Conservation (phyloP, 2,329 filamentous ascomycete genomes). For the Aotearoamyces nothofagi region DNA sequence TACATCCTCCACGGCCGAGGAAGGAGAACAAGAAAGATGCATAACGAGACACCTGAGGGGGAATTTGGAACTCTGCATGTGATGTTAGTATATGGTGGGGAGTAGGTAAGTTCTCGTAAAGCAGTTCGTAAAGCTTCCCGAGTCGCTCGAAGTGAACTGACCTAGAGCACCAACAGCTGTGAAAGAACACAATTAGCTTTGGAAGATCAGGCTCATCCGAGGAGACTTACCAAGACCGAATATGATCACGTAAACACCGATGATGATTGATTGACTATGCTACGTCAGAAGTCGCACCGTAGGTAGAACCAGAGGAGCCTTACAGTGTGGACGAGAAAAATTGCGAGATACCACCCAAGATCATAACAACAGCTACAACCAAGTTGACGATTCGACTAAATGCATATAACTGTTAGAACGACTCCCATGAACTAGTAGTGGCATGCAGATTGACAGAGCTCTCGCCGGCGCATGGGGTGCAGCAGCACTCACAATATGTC, state of each 20-base stretch:
- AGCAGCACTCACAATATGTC: conserved; percentile 64
- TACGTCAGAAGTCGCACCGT: conserved; percentile 15
- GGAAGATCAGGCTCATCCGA: too few relatives aligned
- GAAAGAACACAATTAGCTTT: conserved; percentile 3
- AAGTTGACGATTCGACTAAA: conserved; percentile 86
- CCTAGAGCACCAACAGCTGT: conserved; percentile 53
- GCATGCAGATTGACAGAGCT: too few relatives aligned
- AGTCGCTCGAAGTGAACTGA: conserved; percentile 12
- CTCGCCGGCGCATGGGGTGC: too few relatives aligned
- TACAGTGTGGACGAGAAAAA: too few relatives aligned
- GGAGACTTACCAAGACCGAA: conserved; percentile 63
- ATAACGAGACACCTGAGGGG: conserved; percentile 82
- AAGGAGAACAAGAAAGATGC: conserved; percentile 98
- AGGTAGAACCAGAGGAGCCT: too few relatives aligned
- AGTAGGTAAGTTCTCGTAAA: conserved; percentile 1
- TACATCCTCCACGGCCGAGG: conserved; percentile 87
- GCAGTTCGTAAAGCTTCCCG: conserved; percentile 1
- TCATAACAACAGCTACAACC: conserved; percentile 71
- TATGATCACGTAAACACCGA: conserved; percentile 77
- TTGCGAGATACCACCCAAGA: conserved; percentile 66
- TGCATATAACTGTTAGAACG: too few relatives aligned
- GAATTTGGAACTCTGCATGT: conserved; percentile 72
- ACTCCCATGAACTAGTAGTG: too few relatives aligned
- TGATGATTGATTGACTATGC: conserved; percentile 52
- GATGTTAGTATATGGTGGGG: too few relatives aligned